Evolutionary conservation across 352 stramenopile genomes (phyloP), one percentile per base, ranked within the genome.

Genomic region (Pythium angustatum): DNA sequence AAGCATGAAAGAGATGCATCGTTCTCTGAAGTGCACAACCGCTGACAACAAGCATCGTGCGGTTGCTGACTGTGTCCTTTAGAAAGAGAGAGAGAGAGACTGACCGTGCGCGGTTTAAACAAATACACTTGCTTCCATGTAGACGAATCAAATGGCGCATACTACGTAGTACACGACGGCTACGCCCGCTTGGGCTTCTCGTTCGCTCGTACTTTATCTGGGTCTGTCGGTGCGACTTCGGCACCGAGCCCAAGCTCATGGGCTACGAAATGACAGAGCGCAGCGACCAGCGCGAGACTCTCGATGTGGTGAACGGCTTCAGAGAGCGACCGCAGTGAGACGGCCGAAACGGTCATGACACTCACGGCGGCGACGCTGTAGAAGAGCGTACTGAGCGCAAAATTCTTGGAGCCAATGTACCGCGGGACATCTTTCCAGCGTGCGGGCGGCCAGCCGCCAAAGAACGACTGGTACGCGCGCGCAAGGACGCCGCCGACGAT

Each of bases 401-500:
- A 76, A 36, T 86, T 68, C 64, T 88, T 88, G 43, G 79, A 89
- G 40, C 82, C 80, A 19, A 91, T 40, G 38, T 86, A 91, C 24
- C 51, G 61, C 21, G 82, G 82, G 19, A 91, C 45, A 4, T 73
- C 73, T 4, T 72, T 75, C 82, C 82, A 89, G 27, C 66, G 66
- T 26, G 57, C 50, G 0, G 57, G 51, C 17, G 81, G 78, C 71
- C 67, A 85, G 14, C 71, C 67, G 1, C 70, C 75, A 47, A 89
- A 81, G 41, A 84, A 77, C 7, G 67, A 30, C 45, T 89, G 82
- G 27, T 88, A 89, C 17, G 71, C 77, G 8, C 73, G 71, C 10
- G 68, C 78, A 21, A 89, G 34, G 19, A 79, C 58, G 4, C 56
- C 49, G 49, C 79, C 87, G 41, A 78, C 53, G 33, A 80, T 27